Evolutionary conservation across 345 rosid genomes (phyloP).

Genomic region (Trapa incisa): DNA sequence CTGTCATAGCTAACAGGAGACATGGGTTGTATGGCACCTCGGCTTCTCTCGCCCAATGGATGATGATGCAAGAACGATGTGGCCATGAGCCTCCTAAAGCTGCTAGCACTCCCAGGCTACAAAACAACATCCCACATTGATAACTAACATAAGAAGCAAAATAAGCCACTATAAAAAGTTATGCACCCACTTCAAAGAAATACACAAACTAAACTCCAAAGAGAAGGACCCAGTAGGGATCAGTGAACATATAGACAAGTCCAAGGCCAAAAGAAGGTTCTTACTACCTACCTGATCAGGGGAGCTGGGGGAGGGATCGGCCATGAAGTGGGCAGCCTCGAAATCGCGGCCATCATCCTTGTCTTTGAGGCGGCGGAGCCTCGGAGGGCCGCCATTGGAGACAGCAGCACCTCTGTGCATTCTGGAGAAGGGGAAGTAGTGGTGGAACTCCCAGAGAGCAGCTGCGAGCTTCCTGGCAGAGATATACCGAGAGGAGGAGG

Average conservation of each 20-base stretch:
- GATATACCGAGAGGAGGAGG: constrained; percentile 9
- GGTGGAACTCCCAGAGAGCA: constrained; percentile 72
- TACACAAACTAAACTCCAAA: neutral
- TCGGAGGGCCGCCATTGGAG: constrained; percentile 12
- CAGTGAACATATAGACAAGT: neutral
- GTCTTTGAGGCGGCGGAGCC: constrained; percentile 36
- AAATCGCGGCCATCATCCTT: constrained; percentile 26
- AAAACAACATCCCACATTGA: neutral
- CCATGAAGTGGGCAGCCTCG: constrained; percentile 51
- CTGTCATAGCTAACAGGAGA: constrained; percentile 92
- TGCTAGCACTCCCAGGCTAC: constrained; percentile 86
- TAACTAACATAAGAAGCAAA: neutral
- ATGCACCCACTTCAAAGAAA: neutral
- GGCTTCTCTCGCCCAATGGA: constrained; percentile 34
- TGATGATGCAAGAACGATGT: constrained; percentile 77
- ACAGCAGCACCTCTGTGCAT: constrained; percentile 41
- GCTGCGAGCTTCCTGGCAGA: constrained; percentile 80
- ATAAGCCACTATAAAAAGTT: neutral
- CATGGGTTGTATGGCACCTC: constrained; percentile 58
- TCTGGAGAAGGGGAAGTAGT: constrained; percentile 28
- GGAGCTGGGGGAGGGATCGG: constrained; percentile 58
- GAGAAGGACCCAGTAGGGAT: neutral
- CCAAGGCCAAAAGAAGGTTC: neutral
- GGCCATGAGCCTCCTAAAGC: constrained; percentile 75
- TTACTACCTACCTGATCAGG: constrained; percentile 50